These are phyloP conservation scores for Euptelea pleiosperma DNA, from an alignment of 164 flowering plant genomes.

Conservation along the genomic window DNA sequence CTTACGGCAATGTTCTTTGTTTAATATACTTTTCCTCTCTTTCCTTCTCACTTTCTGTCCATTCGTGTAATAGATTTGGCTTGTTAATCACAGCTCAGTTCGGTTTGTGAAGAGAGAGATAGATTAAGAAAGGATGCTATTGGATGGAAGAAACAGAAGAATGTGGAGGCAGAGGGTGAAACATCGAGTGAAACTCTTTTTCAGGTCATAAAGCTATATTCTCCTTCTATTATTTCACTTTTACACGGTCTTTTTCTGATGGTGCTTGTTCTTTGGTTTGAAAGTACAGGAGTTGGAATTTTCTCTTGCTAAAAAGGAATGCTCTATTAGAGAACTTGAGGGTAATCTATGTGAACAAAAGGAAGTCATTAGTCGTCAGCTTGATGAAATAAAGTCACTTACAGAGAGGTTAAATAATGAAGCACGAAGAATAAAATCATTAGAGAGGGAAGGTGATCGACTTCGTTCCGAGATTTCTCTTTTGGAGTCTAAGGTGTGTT, in stretches of 20 bases:
- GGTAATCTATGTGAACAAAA: constrained; percentile 47
- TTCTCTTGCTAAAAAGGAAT: constrained; percentile 59
- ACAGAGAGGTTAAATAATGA: constrained; percentile 71
- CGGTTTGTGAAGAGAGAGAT: constrained; percentile 70
- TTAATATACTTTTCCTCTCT: background rate
- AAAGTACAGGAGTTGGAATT: constrained; percentile 62
- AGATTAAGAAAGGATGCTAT: constrained; percentile 40
- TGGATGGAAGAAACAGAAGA: constrained; percentile 43
- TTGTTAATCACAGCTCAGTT: constrained; percentile 49
- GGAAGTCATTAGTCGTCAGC: constrained; percentile 49
- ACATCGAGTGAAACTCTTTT: constrained; percentile 29
- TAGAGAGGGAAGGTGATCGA: constrained; percentile 90
- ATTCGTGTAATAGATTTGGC: background rate
- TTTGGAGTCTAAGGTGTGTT: constrained; percentile 86
- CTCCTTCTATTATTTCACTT: background rate
- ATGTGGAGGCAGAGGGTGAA: constrained; percentile 40
- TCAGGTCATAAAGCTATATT: constrained; percentile 39
- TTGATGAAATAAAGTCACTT: constrained; percentile 61
- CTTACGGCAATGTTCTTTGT: background rate
- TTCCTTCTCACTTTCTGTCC: constrained; percentile 2
- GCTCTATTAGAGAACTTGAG: constrained; percentile 58
- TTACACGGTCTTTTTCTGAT: constrained; percentile 9
- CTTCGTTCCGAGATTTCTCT: constrained; percentile 85
- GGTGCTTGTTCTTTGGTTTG: constrained; percentile 13
- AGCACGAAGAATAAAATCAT: constrained; percentile 67